phyloP scores from a whole-genome alignment of 2,329 filamentous ascomycete species.

The Aspergillus pseudoglaucus region DNA sequence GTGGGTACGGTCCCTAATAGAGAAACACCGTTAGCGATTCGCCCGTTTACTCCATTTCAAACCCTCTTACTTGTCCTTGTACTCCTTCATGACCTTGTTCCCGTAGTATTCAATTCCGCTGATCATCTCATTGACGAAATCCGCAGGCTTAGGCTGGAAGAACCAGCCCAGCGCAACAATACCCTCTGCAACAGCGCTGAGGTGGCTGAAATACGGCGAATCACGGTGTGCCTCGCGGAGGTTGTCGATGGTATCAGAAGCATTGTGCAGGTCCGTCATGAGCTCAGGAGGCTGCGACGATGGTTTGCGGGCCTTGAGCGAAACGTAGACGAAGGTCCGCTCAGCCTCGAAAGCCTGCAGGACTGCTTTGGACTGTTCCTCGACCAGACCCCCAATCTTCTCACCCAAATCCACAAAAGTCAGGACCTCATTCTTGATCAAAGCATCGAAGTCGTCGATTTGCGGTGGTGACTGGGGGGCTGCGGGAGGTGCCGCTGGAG shows the following conservation, averaged over 20 bases:
- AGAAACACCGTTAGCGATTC: conserved; percentile 12
- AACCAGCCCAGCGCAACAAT: conserved; percentile 90
- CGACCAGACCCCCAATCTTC: conserved; percentile 68
- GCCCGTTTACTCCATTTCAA: background rate
- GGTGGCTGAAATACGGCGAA: conserved; percentile 68
- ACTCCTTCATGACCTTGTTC: conserved; percentile 85
- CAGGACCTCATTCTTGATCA: conserved; percentile 67
- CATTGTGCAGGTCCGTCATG: conserved; percentile 78
- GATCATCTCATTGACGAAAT: conserved; percentile 77
- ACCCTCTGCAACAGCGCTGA: conserved; percentile 83
- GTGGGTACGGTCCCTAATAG: conserved; percentile 64
- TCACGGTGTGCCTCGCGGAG: conserved; percentile 76
- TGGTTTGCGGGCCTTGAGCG: conserved; percentile 88
- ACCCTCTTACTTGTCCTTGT: conserved; percentile 65
- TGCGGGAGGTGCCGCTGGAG: conserved; percentile 40
- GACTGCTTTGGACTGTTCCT: conserved; percentile 63
- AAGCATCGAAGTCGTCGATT: conserved; percentile 80
- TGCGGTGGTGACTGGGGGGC: conserved; percentile 61
- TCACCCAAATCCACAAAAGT: conserved; percentile 73
- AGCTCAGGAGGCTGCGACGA: conserved; percentile 67
- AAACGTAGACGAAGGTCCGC: conserved; percentile 78
- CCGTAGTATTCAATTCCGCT: conserved; percentile 87
- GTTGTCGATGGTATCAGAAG: conserved; percentile 69
- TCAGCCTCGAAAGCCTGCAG: conserved; percentile 71
- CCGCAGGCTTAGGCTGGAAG: conserved; percentile 72